phyloP scores from a whole-genome alignment of 2,329 filamentous ascomycete species.

The Plectosphaerella sp. region DNA sequence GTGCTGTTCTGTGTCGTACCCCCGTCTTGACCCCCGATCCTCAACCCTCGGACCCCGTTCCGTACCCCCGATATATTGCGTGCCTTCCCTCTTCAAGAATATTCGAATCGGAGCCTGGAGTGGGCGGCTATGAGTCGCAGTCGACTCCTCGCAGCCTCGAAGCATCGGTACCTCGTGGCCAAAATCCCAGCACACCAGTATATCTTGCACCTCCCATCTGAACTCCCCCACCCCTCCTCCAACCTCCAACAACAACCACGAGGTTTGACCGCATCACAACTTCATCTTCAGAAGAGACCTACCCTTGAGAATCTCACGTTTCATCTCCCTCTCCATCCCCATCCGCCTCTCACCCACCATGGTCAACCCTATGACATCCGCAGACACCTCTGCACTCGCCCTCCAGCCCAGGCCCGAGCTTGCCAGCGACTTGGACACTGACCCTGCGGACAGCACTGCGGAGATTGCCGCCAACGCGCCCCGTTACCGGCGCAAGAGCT shows the following conservation, averaged over 20 bases:
- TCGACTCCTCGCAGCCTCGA: not conserved
- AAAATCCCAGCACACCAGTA: not conserved
- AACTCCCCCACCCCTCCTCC: not conserved
- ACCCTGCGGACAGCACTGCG: constrained; percentile 60
- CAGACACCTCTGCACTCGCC: not conserved
- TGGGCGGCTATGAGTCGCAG: not conserved
- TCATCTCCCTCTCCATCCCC: not conserved
- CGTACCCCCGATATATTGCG: too few relatives aligned
- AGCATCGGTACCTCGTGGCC: not conserved
- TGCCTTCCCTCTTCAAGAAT: too few relatives aligned
- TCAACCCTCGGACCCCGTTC: too few relatives aligned
- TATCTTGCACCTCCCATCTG: not conserved
- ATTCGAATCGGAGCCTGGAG: too few relatives aligned
- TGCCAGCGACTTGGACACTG: constrained; percentile 18
- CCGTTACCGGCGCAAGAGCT: constrained; percentile 86
- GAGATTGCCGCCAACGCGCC: constrained; percentile 89
- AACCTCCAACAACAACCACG: not conserved
- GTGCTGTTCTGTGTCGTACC: too few relatives aligned
- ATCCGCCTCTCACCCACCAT: not conserved
- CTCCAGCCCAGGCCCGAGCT: constrained; percentile 9
- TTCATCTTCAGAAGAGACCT: not conserved
- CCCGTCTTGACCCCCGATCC: too few relatives aligned
- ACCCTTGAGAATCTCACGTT: not conserved
- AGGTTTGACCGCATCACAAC: not conserved
- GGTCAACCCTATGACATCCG: not conserved